Base-by-base conservation (phyloP, 169 alveolate species). In the Plasmodium gaboni region DNA sequence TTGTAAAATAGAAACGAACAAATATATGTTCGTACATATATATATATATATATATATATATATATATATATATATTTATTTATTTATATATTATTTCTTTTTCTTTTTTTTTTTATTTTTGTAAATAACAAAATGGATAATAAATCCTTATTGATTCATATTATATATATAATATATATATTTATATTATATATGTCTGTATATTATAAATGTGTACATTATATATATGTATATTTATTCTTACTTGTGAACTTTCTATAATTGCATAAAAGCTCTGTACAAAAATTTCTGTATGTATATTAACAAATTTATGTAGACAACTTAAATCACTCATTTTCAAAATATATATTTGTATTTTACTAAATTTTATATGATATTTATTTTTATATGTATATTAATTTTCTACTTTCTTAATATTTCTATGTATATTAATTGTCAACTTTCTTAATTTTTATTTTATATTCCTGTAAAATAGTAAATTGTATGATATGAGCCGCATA, bases 191-290 rank as follows among this genome's bases (percentile, higher is more conserved):
- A 38, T 38, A 38, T 38, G 46, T 38, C 46, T 38, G 46, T 38
- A 38, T 60, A 15, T 9, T 60, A 10, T 60, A 17, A 60, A 59
- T 48, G 9, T 24, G 10, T 61, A 22, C 28, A 61, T 22, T 17
- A n/a, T 7, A 22, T 5, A 19, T 22, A 22, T 22, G 2, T 57
- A 15, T 67, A 50, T 44, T 78, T 28, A 15, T 48, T 9, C 78
- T 64, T 69, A 78, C 89, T 60, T 78, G 89, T 64, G 89, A 78
- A 65, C 89, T 78, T 69, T 78, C 89, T 46, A 78, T 76, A 44
- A 78, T 78, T n/a, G 89, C 89, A 70, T 78, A 78, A 64, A 78
- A 65, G 28, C 89, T 78, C 26, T 78, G 89, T 73, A 67, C 57
- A 28, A 78, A 64, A 59, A 64, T 78, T 12, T 78, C 76, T 73